Evolutionary conservation across 306 rosid genomes (phyloP).

Genomic region (Dalbergia cultrata): DNA sequence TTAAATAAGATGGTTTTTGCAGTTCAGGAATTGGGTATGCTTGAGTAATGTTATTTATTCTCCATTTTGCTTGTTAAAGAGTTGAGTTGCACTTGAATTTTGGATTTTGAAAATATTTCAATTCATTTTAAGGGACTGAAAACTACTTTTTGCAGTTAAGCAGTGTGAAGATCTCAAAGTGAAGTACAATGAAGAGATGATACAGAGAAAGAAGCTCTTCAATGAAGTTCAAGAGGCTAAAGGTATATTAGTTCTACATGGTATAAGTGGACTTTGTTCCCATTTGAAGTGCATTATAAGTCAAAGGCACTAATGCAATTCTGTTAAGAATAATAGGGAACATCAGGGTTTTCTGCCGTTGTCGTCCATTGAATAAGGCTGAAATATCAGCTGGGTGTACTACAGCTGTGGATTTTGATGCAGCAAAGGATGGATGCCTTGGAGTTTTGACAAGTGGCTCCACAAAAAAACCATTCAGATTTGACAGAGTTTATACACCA

Average conservation of each 20-base stretch:
- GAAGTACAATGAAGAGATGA: constrained; percentile 84
- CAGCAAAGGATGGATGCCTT: constrained; percentile 85
- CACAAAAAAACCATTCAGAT: constrained; percentile 73
- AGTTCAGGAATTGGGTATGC: constrained; percentile 79
- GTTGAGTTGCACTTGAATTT: constrained; percentile 27
- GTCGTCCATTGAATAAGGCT: constrained; percentile 81
- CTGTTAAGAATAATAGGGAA: constrained; percentile 63
- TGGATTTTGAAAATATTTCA: constrained; percentile 12
- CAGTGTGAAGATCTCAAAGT: constrained; percentile 91
- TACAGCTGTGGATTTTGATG: constrained; percentile 78
- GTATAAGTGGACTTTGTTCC: neutral
- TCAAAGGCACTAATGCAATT: constrained; percentile 7
- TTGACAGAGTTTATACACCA: constrained; percentile 87
- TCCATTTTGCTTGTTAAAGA: constrained; percentile 29
- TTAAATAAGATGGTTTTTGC: constrained; percentile 86
- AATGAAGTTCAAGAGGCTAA: constrained; percentile 94
- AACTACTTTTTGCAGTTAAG: constrained; percentile 61
- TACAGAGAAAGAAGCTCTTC: constrained; percentile 77
- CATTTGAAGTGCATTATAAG: constrained; percentile 20
- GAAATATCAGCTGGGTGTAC: constrained; percentile 69
- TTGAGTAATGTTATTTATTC: constrained; percentile 28
- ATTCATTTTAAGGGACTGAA: constrained; percentile 39
- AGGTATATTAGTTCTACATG: constrained; percentile 55
- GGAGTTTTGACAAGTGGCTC: constrained; percentile 69
- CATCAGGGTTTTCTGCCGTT: constrained; percentile 91